Evolutionary conservation across 805 yeast species (phyloP), one percentile per base, ranked within the genome.

Genomic region (Nakazawaea sp.): DNA sequence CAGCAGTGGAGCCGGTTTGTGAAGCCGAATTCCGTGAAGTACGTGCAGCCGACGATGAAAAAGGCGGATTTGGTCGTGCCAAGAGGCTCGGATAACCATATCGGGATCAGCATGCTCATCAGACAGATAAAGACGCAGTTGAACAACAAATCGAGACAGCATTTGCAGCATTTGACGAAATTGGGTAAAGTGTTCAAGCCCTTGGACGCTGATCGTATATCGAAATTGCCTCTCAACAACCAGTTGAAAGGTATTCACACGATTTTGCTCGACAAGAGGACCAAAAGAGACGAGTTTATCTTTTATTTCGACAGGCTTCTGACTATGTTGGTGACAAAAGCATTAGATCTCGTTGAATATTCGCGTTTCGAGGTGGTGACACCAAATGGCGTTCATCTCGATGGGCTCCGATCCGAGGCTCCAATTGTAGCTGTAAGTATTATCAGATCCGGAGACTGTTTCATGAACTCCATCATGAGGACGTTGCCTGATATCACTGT

Each of bases 401-500:
- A 44, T 10, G 51, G 62, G 4, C 45, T 53, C 27, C 41, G 38
- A 24, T 66, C 61, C 53, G 36, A 51, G 43, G 74, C 75, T 41
- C 67, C 70, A 10, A 62, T 83, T 8, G 64, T 82, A 20, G 92
- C 92, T 0, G 83, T 87, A 5, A 81, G 81, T 44, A 75, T 89
- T 29, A 80, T 89, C 21, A 70, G 96, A 45, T 88, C 96, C 0
- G 98, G 98, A 4, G 97, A 88, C 54, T 85, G 96, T 52, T 89
- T 89, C 51, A 79, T 84, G 74, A 73, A 71, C 21, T 81, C 96
- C 0, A 63, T 90, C 27, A 74, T 83, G 42, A 78, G 78, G 45
- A 75, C 89, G 0, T 66, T 87, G 18, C 90, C 96, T 1, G 86
- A 79, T 35, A 78, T 86, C 10, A 70, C 75, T 9, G 68, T 87